These are phyloP conservation scores for Phytophthora meadii DNA, from an alignment of 352 stramenopile genomes.

Conservation along the genomic window DNA sequence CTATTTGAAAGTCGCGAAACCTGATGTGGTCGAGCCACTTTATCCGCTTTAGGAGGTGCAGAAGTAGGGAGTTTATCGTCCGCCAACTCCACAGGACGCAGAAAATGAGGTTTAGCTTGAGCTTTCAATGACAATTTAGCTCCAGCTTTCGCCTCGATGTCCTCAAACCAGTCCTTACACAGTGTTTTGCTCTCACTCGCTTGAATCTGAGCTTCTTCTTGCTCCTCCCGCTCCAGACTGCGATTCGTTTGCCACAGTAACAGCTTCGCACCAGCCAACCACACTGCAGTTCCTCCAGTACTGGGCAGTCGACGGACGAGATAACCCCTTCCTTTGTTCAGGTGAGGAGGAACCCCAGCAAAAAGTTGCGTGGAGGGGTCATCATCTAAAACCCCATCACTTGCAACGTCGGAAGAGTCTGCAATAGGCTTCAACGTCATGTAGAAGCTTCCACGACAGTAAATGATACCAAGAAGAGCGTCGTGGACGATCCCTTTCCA, in stretches of 20 bases:
- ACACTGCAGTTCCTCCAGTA: constrained; percentile 26
- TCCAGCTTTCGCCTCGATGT: constrained; percentile 22
- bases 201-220: constrained; percentile 42
- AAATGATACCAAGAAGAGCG: constrained; percentile 61
- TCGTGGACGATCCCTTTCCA: constrained; percentile 71
- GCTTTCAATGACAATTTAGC: constrained; percentile 3
- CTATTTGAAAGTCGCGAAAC: constrained; percentile 27
- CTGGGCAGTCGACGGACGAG: constrained; percentile 51
- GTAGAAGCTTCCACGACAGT: constrained; percentile 58
- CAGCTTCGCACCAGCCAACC: constrained; percentile 58
- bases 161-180: constrained; percentile 55
- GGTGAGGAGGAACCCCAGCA: constrained; percentile 43
- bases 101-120: constrained; percentile 21
- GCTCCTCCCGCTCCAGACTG: constrained; percentile 61
- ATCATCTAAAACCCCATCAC: constrained; percentile 21
- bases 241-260: constrained; percentile 66
- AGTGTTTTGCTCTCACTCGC: constrained; percentile 29
- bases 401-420: constrained; percentile 38
- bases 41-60: constrained; percentile 30
- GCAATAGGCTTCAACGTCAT: constrained; percentile 44
- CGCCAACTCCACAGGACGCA: constrained; percentile 24
- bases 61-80: constrained; percentile 14
- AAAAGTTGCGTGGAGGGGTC: constrained; percentile 57
- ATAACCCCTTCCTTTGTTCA: constrained; percentile 62
- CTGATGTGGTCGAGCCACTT: constrained; percentile 39